Base-by-base conservation (phyloP, 176 grass and related monocot genomes). In the Tillandsia leiboldiana region DNA sequence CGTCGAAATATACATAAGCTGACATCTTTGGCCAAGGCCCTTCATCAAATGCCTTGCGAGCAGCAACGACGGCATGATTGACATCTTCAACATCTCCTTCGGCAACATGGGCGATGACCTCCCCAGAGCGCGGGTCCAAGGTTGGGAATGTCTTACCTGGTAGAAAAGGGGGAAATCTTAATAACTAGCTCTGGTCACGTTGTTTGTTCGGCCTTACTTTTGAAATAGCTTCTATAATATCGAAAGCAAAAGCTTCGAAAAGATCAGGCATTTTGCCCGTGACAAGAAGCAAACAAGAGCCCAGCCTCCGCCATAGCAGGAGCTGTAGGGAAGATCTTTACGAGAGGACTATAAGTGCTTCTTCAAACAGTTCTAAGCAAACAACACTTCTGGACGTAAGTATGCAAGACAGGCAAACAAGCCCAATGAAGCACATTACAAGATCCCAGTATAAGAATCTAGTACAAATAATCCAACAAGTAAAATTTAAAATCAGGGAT, bases 11-110 rank as follows among this genome's bases (percentile, higher is more conserved):
- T 87, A 96, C 92, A 76, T 97, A 92, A 26, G 89, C 89, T 20
- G 91, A 82, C 87, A 96, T 88, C 72, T 69, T 74, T 22, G 87
- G 87, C 91, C 87, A 96, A 1, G 91, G 91, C 9, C 91, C 91
- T 79, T 88, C 87, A 82, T 96, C 87, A 72, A 91, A 91, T 2
- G 87, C 91, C 63, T 79, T 66, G 72, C 91, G 91, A 48, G 91
- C 87, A 7, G 91, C 91, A 17, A 51, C 66, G 12, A 88, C 85
- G 3, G 91, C 87, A 59, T 72, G 72, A 54, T 91, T 13, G 63
- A 91, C 20, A 53, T 96, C 88, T 54, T 82, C 91, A 0, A 28
- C 49, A 67, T 91, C 87, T 42, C 85, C 91, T 70, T 96, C 91
- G 69, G 91, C 69, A 23, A 91, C 80, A 27, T 67, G 85, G 0